Conservation (phyloP, 371 early-diverging fungal species). For the Nematocida ironsii region DNA sequence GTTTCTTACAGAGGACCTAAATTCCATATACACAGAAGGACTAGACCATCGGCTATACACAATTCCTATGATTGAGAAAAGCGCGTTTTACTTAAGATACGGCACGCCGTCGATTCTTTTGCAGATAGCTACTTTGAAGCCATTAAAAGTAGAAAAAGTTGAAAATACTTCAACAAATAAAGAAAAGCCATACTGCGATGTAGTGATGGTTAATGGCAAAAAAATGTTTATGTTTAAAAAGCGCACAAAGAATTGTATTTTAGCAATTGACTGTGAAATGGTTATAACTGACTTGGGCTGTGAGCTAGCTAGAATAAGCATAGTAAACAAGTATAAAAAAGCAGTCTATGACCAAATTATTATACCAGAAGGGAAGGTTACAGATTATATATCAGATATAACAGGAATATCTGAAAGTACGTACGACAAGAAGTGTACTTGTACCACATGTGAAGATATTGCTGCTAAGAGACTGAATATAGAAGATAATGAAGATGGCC, state of each 20-base stretch:
- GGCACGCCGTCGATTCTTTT: neutral
- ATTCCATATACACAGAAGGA: constrained; percentile 11
- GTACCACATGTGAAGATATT: neutral
- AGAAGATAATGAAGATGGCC: neutral
- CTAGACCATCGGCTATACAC: constrained; percentile 13
- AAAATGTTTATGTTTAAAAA: constrained; percentile 1
- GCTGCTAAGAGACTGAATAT: neutral
- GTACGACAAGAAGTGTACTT: constrained; percentile 25
- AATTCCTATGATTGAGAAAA: constrained; percentile 1
- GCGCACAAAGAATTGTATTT: constrained; percentile 46
- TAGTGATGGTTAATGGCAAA: constrained; percentile 14
- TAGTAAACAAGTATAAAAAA: constrained; percentile 61
- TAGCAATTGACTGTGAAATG: constrained; percentile 70
- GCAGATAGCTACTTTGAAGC: neutral
- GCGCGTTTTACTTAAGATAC: neutral
- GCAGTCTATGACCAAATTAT: constrained; percentile 66
- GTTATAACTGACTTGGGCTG: constrained; percentile 60
- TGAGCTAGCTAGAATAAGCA: constrained; percentile 63
- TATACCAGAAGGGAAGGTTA: constrained; percentile 55
- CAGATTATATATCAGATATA: constrained; percentile 67
- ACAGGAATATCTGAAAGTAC: constrained; percentile 61
- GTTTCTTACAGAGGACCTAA: neutral
- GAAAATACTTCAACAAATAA: neutral
- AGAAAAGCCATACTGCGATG: constrained; percentile 3
- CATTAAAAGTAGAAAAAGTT: neutral